Percentiles rank a stretch among this genome's conserved stretches.
These are phyloP conservation scores for Fusarium graminum DNA, from an alignment of 2,329 filamentous ascomycete genomes.

Conservation along the genomic window DNA sequence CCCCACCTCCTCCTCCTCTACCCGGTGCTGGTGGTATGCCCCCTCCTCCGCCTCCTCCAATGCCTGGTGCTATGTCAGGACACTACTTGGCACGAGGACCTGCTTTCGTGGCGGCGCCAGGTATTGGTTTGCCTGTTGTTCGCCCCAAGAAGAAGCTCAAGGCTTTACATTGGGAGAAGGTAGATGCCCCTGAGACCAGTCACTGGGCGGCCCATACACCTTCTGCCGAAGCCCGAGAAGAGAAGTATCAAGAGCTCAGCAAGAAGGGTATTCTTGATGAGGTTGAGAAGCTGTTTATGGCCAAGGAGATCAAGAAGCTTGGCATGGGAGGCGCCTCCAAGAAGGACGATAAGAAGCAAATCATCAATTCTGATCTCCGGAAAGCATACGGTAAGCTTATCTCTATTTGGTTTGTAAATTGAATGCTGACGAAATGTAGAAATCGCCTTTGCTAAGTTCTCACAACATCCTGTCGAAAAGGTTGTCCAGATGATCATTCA, in stretches of 20 bases:
- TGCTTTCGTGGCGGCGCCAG: constrained; percentile 65
- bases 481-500: constrained; percentile 95
- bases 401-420: too few species aligned
- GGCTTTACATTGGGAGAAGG: constrained; percentile 99
- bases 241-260: constrained; percentile 94
- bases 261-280: constrained; percentile 96
- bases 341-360: constrained; percentile 96
- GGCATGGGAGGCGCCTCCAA: constrained; percentile 74
- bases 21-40: constrained; percentile 58
- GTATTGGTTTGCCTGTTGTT: constrained; percentile 80
- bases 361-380: constrained; percentile 90
- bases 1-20: constrained; percentile 40
- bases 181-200: constrained; percentile 90
- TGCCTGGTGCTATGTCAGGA: constrained; percentile 78
- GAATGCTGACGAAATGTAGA: constrained; percentile 61
- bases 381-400: constrained; percentile 79
- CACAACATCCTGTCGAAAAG: constrained; percentile 84
- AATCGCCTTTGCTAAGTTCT: constrained; percentile 95
- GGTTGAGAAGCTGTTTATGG: constrained; percentile 96
- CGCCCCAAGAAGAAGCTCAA: constrained; percentile 99
- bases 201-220: constrained; percentile 91
- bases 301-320: constrained; percentile 93
- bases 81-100: constrained; percentile 79
- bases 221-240: constrained; percentile 89
- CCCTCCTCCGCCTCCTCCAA: constrained; percentile 71